Percentiles rank a stretch among this genome's conserved stretches.
These are phyloP conservation scores for Nakaseomyces sp. DNA, from an alignment of 1,139 yeast species.

Conservation along the genomic window DNA sequence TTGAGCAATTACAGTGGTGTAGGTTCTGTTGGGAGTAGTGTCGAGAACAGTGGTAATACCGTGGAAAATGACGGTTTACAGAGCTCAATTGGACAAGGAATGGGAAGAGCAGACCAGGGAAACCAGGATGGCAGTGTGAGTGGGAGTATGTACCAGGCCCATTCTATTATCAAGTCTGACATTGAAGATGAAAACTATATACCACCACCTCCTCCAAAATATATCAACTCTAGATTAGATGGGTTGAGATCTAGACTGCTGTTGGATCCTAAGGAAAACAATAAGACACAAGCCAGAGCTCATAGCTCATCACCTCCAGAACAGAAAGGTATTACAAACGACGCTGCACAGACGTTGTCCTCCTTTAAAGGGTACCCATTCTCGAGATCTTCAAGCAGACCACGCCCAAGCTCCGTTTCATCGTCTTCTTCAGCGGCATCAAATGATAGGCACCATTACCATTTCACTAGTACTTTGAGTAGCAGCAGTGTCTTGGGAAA, in stretches of 20 bases:
- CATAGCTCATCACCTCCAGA: constrained; percentile 14
- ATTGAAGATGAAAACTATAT: constrained; percentile 10
- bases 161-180: constrained; percentile 1
- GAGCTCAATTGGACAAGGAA: no score
- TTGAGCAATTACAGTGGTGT: no score
- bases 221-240: constrained; percentile 28
- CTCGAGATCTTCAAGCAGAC: constrained; percentile 8
- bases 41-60: not conserved
- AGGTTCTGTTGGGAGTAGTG: not conserved
- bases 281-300: constrained; percentile 6
- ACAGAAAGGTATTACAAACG: constrained; percentile 14
- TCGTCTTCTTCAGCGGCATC: constrained; percentile 1
- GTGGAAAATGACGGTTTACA: no score
- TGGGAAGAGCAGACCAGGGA: no score
- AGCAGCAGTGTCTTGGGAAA: constrained; percentile 5
- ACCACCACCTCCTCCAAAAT: constrained; percentile 26
- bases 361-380: constrained; percentile 31
- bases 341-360: constrained; percentile 29
- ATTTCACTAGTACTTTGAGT: constrained; percentile 3
- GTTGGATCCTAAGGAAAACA: constrained; percentile 15
- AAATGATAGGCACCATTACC: constrained; percentile 5
- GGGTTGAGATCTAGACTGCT: constrained; percentile 25
- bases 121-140: no score
- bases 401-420: not conserved
- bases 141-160: not conserved